Base-by-base conservation (phyloP, 805 yeast genomes). In the Lipomyces spencermartinsiae region DNA sequence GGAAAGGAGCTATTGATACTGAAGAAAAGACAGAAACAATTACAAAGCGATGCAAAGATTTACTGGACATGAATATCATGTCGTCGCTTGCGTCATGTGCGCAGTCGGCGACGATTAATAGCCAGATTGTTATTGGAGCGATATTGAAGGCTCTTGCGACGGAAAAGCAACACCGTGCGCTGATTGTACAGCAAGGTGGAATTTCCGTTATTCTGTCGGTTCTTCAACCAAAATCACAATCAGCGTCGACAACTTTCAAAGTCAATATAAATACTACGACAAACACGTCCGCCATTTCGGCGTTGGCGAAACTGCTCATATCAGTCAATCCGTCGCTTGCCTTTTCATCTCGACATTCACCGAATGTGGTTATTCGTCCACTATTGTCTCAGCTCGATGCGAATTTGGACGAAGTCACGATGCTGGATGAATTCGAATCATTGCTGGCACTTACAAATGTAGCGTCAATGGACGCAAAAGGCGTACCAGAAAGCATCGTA, bases 361-460 rank as follows among this genome's bases (percentile, higher is more conserved):
- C 78, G 4, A 49, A 65, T 7, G 77, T 74, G 0, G 77, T 79
- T 0, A 70, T 81, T 4, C 67, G 68, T 5, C 80, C 81, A 8
- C 72, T 81, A 14, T 29, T 73, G n/a, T 67, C 56, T 4, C 78
- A 75, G 66, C 70, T 81, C 39, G 63, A 64, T 55, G 61, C 67
- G 61, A 73, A 73, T 16, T 37, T 51, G 34, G 70, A 77, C 2
- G 72, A 64, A 14, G 62, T 74, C 6, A 77, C 78, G 19, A 62
- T 76, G 19, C 76, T 81, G 34, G 83, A 81, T 61, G 81, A 83
- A 25, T 84, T 83, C 71, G 89, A 87, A 73, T 80, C 88, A 0
- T 78, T 91, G 53, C 74, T 88, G 29, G 91, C 93, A 0, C 80
- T 90, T 35, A 90, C 94, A 0, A 91, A 90, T 76, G 71, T 89